Evolutionary conservation across 2,329 filamentous ascomycete species (phyloP), one percentile per base, ranked within the genome.

Genomic region (Drechslerella stenobrocha): DNA sequence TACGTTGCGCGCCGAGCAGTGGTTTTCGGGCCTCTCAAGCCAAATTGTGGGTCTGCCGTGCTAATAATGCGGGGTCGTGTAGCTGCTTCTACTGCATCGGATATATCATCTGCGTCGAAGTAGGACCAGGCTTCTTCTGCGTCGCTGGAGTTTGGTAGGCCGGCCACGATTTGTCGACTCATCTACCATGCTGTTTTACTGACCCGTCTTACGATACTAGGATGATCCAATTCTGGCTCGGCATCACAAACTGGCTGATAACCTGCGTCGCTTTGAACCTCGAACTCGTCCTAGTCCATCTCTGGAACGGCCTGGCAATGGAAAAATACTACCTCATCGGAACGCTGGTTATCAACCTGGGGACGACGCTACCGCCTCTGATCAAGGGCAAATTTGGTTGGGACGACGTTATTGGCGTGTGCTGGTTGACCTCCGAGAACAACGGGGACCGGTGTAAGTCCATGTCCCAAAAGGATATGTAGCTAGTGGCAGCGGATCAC

Each of bases 221-320:
- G 71, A 50, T 72, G 60, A 71, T 71, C 30, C 71, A 71, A 51
- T 71, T 72, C 52, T 72, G 71, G 71, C 71, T 71, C n/a, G 71
- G 71, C 63, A 69, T 72, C n/a, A 71, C 71, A n/a, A 72, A 72
- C 50, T 72, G 69, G 64, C 52, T 72, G 35, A 71, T 72, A 15
- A 69, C 71, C 8, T 72, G 69, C 55, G 71, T 72, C 48, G 71
- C 71, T 7, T 26, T 72, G 5, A 72, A 72, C 35, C 70, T 72
- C 5, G 69, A 71, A 34, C 53, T 72, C 2, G 71, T 72, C 13
- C 70, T 72, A 15, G 71, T 72, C 8, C 71, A 72, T 35, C 61
- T 71, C 8, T 40, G 61, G 22, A 71, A 71, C 24, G 70, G 69
- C n/a, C 56, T 71, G 9, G 20, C 58, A 2, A 44, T 72, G 48